A percentile compares a stretch with the other conserved stretches of the same genome.
Conservation (phyloP, 1,284 basidiomycete genomes). For the Schizophyllum commune region DNA sequence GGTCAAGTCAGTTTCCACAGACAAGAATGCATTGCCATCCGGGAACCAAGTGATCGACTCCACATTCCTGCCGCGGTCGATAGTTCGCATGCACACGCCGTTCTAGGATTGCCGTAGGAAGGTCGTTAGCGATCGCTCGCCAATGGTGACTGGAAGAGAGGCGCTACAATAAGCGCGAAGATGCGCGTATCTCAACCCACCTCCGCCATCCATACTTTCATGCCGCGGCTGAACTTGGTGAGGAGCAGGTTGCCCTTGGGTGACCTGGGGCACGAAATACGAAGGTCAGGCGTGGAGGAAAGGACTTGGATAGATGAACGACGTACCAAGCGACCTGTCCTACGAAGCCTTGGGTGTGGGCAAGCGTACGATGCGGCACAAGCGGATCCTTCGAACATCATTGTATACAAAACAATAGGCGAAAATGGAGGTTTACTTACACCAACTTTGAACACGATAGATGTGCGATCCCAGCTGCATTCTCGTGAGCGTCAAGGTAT, state of each 20-base stretch:
- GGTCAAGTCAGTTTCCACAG: slow-evolving; percentile 32
- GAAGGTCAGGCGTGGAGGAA: slow-evolving; percentile 1
- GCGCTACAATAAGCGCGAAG: not conserved
- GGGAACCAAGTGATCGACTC: slow-evolving; percentile 72
- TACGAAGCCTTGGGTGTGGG: slow-evolving; percentile 68
- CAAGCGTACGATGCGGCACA: slow-evolving; percentile 54
- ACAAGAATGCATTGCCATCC: slow-evolving; percentile 51
- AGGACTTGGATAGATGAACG: not conserved
- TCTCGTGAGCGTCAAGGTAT: slow-evolving; percentile 7
- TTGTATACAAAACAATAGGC: not conserved
- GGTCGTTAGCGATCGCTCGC: not conserved
- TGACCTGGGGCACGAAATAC: slow-evolving; percentile 38
- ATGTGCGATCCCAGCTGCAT: slow-evolving; percentile 69
- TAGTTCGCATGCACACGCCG: slow-evolving; percentile 64
- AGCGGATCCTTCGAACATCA: slow-evolving; percentile 40
- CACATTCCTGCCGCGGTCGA: slow-evolving; percentile 52
- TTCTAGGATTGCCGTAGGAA: slow-evolving; percentile 34
- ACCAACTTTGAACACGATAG: slow-evolving; percentile 64
- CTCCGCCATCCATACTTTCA: slow-evolving; percentile 69
- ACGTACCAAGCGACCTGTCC: slow-evolving; percentile 70
- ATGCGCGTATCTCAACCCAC: slow-evolving; percentile 26
- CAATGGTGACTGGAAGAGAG: slow-evolving; percentile 1
- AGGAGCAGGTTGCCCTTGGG: slow-evolving; percentile 55
- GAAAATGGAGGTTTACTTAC: slow-evolving; percentile 27
- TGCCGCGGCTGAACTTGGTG: slow-evolving; percentile 60